Percentiles rank a stretch among this genome's conserved stretches.
Evolutionary conservation across 495 filamentous ascomycete genomes (phyloP).

Genomic region (Podospora pseudocomata): DNA sequence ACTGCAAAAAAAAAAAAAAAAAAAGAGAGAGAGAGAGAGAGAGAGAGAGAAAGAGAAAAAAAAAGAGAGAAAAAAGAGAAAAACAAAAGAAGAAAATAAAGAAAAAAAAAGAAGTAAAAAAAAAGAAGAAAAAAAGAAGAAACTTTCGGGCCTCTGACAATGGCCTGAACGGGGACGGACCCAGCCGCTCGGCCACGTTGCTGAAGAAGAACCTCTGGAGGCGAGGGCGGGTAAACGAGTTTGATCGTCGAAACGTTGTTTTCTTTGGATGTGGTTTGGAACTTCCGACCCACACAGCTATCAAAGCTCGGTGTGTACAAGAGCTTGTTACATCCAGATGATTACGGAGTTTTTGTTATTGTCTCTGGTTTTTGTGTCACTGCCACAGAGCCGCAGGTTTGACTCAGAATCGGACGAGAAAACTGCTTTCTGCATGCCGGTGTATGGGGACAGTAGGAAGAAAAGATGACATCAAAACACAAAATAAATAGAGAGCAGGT

Average conservation of each 20-base stretch:
- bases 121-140: background rate
- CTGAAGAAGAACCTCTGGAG: background rate
- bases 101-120: too few relatives aligned
- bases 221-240: conserved; percentile 3
- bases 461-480: background rate
- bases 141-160: background rate
- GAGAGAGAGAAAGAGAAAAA: too few relatives aligned
- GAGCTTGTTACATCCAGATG: background rate
- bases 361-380: background rate
- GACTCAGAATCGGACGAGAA: background rate
- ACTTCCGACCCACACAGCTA: background rate
- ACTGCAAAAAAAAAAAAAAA: too few relatives aligned
- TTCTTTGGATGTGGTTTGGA: background rate
- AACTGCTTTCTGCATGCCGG: background rate
- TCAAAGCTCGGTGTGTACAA: background rate
- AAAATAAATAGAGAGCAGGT: background rate
- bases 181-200: background rate
- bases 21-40: too few relatives aligned
- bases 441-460: background rate
- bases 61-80: too few relatives aligned
- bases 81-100: too few relatives aligned
- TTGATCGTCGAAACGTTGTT: conserved; percentile 21
- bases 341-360: background rate
- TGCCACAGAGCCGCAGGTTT: background rate
- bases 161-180: background rate